Evolutionary conservation across 176 grass and related monocot genomes (phyloP).

Genomic region (Hordeum marinum): DNA sequence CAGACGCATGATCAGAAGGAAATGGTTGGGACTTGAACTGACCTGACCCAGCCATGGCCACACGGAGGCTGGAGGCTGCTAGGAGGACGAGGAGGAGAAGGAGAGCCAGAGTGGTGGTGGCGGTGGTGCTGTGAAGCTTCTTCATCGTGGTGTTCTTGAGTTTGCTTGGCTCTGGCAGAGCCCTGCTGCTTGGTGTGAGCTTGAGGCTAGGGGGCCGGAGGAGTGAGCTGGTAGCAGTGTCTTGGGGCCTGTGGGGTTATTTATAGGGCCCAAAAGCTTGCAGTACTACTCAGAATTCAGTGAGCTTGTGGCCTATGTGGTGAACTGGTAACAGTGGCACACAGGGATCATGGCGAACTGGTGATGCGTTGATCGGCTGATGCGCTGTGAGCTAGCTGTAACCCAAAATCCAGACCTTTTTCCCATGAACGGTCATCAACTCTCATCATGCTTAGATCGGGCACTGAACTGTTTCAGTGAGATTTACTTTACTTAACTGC

Average conservation of each 20-base stretch:
- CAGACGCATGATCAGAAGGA: too few species aligned
- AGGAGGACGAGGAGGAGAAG: slow-evolving; percentile 51
- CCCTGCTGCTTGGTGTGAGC: not conserved
- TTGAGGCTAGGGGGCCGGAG: not conserved
- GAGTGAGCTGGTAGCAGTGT: not conserved
- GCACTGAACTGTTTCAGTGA: not conserved
- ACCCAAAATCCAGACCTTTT: slow-evolving; percentile 7
- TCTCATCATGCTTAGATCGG: not conserved
- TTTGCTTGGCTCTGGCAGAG: not conserved
- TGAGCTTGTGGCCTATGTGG: not conserved
- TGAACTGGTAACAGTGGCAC: not conserved
- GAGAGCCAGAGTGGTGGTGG: slow-evolving; percentile 8
- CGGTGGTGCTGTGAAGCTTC: slow-evolving; percentile 24
- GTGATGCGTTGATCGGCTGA: slow-evolving; percentile 8
- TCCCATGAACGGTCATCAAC: not conserved
- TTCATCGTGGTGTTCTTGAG: slow-evolving; percentile 37
- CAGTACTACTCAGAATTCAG: not conserved
- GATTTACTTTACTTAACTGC: not conserved
- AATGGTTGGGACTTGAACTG: not conserved
- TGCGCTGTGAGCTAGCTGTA: slow-evolving; percentile 35
- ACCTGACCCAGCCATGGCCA: slow-evolving; percentile 72
- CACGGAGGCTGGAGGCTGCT: slow-evolving; percentile 13
- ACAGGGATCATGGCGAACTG: not conserved
- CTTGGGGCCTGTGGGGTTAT: slow-evolving; percentile 15
- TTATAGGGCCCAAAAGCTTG: slow-evolving; percentile 15